Evolutionary conservation across 768 basidiomycete genomes (phyloP).

Genomic region (Rubroboletus satanas): DNA sequence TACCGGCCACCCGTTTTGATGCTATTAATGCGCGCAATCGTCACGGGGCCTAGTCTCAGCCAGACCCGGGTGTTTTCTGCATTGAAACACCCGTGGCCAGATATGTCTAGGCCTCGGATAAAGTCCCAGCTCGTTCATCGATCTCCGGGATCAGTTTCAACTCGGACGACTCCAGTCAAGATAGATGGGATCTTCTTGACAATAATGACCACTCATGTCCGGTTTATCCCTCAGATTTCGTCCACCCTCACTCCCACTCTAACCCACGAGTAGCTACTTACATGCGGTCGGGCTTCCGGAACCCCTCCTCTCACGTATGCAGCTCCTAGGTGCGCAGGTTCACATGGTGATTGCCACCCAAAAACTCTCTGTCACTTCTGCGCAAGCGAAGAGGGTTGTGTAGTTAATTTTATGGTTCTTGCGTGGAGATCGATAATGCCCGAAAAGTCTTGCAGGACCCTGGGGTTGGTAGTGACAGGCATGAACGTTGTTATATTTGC

Average conservation of each 20-base stretch:
- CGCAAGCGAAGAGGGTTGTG: slow-evolving; percentile 3
- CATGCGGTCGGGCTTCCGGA: slow-evolving; percentile 3
- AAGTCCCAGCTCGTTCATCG: background rate
- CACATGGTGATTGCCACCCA: slow-evolving; percentile 6
- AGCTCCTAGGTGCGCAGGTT: background rate
- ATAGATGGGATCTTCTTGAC: background rate
- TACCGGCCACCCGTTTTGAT: background rate
- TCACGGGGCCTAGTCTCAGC: background rate
- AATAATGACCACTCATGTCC: background rate
- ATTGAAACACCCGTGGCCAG: background rate
- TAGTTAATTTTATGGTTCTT: slow-evolving; percentile 5
- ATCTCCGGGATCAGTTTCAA: background rate
- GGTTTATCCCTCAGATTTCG: background rate
- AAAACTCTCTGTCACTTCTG: slow-evolving; percentile 3
- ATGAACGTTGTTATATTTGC: background rate
- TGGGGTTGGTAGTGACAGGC: slow-evolving; percentile 1
- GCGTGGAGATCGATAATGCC: slow-evolving; percentile 11
- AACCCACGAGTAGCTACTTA: slow-evolving; percentile 2
- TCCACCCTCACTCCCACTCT: slow-evolving; percentile 1
- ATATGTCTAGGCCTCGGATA: background rate
- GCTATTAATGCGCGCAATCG: background rate
- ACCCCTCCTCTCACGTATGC: background rate
- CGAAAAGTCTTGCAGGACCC: slow-evolving; percentile 5
- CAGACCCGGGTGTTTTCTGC: background rate
- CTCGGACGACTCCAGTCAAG: background rate